Percentiles rank a stretch among this genome's conserved stretches.
Evolutionary conservation across 2,329 filamentous ascomycete species (phyloP).

Genomic region (Ophiostoma novo-ulmi): DNA sequence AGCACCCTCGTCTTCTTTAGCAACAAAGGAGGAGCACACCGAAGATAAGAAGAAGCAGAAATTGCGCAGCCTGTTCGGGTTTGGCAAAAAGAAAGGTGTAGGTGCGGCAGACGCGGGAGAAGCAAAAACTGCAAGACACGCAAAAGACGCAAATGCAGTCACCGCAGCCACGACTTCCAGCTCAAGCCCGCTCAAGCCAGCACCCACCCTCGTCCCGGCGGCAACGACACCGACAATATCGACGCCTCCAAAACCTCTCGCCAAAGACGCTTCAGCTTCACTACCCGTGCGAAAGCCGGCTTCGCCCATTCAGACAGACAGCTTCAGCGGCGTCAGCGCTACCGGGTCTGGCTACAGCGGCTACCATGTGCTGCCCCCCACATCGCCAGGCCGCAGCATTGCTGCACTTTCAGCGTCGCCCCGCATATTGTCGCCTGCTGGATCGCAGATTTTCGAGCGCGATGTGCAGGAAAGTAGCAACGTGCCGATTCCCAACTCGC

Average conservation of each 20-base stretch:
- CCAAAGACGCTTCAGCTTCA: background rate
- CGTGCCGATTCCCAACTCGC: slow-evolving; percentile 60
- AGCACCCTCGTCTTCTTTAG: slow-evolving; percentile 27
- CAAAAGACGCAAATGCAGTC: background rate
- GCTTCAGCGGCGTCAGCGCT: slow-evolving; percentile 35
- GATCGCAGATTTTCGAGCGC: slow-evolving; percentile 83
- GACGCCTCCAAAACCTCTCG: slow-evolving; percentile 21
- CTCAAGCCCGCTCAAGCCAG: slow-evolving; percentile 21
- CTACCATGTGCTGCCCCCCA: slow-evolving; percentile 47
- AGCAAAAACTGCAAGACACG: background rate
- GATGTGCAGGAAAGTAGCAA: slow-evolving; percentile 69
- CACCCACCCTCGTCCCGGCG: slow-evolving; percentile 25
- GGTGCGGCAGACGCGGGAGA: background rate
- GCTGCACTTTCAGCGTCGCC: slow-evolving; percentile 60
- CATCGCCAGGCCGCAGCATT: slow-evolving; percentile 58
- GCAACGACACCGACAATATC: slow-evolving; percentile 14
- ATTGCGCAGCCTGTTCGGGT: slow-evolving; percentile 34
- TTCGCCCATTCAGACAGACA: slow-evolving; percentile 35
- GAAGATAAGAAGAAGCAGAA: slow-evolving; percentile 31
- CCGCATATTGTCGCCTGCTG: slow-evolving; percentile 70
- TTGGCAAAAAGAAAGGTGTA: slow-evolving; percentile 37
- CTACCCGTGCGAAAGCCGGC: slow-evolving; percentile 31
- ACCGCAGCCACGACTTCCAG: background rate
- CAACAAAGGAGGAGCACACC: slow-evolving; percentile 24
- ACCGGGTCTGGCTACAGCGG: slow-evolving; percentile 31